Base-by-base conservation (phyloP, 2,329 filamentous ascomycete species). In the Whalleya microplaca region DNA sequence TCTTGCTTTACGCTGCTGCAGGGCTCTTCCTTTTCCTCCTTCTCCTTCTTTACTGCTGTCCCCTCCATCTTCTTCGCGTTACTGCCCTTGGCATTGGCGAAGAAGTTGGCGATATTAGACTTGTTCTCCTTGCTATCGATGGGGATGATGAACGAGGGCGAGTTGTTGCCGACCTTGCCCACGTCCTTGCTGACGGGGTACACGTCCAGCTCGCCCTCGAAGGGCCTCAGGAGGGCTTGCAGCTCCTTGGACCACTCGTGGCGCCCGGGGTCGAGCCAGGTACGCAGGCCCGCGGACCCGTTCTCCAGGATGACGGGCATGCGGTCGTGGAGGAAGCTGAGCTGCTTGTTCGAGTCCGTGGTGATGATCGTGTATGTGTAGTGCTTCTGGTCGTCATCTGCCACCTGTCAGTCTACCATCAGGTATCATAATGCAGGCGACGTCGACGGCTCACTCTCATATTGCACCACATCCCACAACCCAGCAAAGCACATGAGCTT, bases 311-410 rank as follows among this genome's bases (percentile, higher is more conserved):
- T 90, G 5, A 96, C 94, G 0, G 95, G 95, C 95, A 99, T 99
- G 16, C 95, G 87, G 68, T 96, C 89, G 71, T 99, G 95, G 18
- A 99, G 79, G 64, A 96, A 98, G 23, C 81, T 86, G 47, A 98
- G 80, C 71, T 94, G 89, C 60, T 87, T 80, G 67, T 94, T 96
- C 7, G 92, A 90, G 58, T 88, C 84, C 1, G 94, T 98, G 1
- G 95, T 99, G 72, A 98, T 94, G 70, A 99, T 86, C 1, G 93
- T 94, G 73, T 96, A 99, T 0, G 92, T 96, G 71, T 94, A 97
- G 4, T 86, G 76, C 71, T 88, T 90, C 2, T 85, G 80, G 1
- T 84, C 82, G 48, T 82, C 85, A 16, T 71, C 44, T 67, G 66
- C 62, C 27, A 52, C 64, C 67, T 29, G 20, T 63, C 44, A 41